Conservation (phyloP, 805 yeast genomes). For the Yamadazyma olivae region DNA sequence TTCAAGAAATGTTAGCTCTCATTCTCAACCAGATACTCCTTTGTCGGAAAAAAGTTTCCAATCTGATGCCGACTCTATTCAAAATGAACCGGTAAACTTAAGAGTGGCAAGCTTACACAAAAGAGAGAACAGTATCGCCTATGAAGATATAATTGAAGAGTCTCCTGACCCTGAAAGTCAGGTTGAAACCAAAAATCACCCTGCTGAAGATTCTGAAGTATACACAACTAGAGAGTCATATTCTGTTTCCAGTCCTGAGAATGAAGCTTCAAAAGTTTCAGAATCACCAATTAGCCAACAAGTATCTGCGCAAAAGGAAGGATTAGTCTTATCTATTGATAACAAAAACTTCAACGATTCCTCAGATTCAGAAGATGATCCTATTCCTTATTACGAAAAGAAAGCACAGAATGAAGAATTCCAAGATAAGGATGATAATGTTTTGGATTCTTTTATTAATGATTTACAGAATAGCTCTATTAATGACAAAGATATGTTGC, state of each 20-base stretch:
- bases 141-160: constrained; percentile 21
- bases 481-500: constrained; percentile 13
- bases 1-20: not conserved
- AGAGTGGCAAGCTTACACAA: constrained; percentile 14
- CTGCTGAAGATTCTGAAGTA: not conserved
- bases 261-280: not conserved
- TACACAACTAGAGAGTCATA: not conserved
- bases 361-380: constrained; percentile 9
- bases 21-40: constrained; percentile 25
- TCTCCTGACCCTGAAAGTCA: not conserved
- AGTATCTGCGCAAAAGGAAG: not conserved
- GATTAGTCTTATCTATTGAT: constrained; percentile 23
- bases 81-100: constrained; percentile 31
- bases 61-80: constrained; percentile 41
- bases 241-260: not conserved
- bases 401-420: constrained; percentile 5
- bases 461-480: constrained; percentile 27
- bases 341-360: constrained; percentile 11
- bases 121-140: constrained; percentile 9
- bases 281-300: not conserved
- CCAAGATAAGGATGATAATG: constrained; percentile 15
- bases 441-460: constrained; percentile 35
- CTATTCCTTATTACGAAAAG: constrained; percentile 15
- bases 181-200: not conserved
- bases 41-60: constrained; percentile 32